Conservation (phyloP, 768 basidiomycete species). For the Amanita rubescens region DNA sequence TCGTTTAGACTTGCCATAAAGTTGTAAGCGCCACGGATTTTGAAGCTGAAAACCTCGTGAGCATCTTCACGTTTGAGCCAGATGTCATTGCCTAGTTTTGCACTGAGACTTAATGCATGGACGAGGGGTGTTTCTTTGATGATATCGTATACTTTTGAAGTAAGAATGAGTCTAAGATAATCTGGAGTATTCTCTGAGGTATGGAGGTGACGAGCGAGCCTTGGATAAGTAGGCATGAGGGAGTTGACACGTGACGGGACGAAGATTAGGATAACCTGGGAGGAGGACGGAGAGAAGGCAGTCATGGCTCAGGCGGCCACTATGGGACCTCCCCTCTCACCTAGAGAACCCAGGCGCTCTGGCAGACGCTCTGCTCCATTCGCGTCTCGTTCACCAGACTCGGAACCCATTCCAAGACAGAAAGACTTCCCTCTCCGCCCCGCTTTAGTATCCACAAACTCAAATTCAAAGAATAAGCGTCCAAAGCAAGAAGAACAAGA, state of each 20-base stretch:
- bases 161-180: slow-evolving; percentile 82
- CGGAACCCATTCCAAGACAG: slow-evolving; percentile 48
- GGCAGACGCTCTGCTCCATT: slow-evolving; percentile 67
- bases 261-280: slow-evolving; percentile 7
- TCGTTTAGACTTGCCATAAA: slow-evolving; percentile 87
- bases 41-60: slow-evolving; percentile 98
- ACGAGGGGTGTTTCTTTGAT: slow-evolving; percentile 88
- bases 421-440: slow-evolving; percentile 38
- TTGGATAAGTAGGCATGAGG: slow-evolving; percentile 41
- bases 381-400: slow-evolving; percentile 71
- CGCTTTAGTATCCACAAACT: slow-evolving; percentile 31
- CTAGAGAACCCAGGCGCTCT: slow-evolving; percentile 71
- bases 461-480: slow-evolving; percentile 45
- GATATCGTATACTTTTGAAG: slow-evolving; percentile 87
- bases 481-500: slow-evolving; percentile 71
- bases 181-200: slow-evolving; percentile 68
- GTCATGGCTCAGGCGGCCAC: slow-evolving; percentile 56
- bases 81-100: slow-evolving; percentile 86
- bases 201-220: slow-evolving; percentile 58
- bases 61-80: slow-evolving; percentile 97
- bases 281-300: not conserved
- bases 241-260: slow-evolving; percentile 6
- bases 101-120: slow-evolving; percentile 77
- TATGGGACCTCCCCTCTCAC: slow-evolving; percentile 76
- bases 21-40: slow-evolving; percentile 97